These are phyloP conservation scores for Ganoderma boninense DNA, from an alignment of 1,284 basidiomycete genomes.

Conservation along the genomic window DNA sequence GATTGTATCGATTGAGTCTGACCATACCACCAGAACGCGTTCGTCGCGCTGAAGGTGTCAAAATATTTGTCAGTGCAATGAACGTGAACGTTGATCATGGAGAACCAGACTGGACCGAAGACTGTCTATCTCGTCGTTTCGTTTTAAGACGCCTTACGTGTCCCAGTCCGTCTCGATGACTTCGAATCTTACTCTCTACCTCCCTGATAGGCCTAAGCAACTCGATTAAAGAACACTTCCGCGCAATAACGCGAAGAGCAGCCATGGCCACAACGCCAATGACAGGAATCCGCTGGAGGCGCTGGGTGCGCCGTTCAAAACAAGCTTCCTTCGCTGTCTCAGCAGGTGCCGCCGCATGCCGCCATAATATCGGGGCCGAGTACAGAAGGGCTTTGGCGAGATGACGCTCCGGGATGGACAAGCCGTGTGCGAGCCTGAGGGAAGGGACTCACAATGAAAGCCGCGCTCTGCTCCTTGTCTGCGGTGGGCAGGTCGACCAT, in stretches of 20 bases:
- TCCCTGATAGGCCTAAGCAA: no score
- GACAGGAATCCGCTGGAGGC: no score
- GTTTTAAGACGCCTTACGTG: no score
- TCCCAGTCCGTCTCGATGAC: neutral
- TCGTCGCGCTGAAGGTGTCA: slow-evolving; percentile 67
- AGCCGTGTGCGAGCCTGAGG: neutral
- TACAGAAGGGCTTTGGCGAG: neutral
- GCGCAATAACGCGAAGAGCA: no score
- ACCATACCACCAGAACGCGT: slow-evolving; percentile 81
- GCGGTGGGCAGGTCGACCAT: slow-evolving; percentile 77
- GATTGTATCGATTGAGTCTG: slow-evolving; percentile 75
- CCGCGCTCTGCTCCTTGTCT: slow-evolving; percentile 85
- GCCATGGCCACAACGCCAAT: no score
- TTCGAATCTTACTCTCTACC: no score
- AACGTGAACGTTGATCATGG: neutral
- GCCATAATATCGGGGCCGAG: no score
- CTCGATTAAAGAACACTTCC: no score
- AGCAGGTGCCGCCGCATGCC: neutral
- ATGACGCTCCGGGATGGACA: neutral
- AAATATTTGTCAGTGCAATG: neutral
- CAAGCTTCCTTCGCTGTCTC: no score
- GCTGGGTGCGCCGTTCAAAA: no score
- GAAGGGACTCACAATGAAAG: slow-evolving; percentile 72
- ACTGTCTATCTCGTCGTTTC: neutral
- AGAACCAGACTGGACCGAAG: neutral